Conservation (phyloP, 1,284 basidiomycete species). For the Singerocomus inundabilis region DNA sequence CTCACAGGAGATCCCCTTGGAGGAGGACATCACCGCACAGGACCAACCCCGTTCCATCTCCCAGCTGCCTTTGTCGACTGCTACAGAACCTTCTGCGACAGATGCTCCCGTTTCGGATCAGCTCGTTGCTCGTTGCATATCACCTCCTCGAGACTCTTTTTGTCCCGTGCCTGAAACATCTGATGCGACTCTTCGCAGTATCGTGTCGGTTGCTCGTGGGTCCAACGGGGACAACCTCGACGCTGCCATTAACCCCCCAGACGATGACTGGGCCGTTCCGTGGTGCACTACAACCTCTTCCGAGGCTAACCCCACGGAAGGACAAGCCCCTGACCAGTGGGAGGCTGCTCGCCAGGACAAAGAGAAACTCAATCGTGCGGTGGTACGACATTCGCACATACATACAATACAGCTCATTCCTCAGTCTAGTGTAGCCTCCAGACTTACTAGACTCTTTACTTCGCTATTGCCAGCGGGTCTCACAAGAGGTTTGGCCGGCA, state of each 20-base stretch:
- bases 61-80: background rate
- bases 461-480: slow-evolving; percentile 48
- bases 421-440: slow-evolving; percentile 52
- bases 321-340: slow-evolving; percentile 57
- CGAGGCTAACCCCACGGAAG: slow-evolving; percentile 16
- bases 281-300: slow-evolving; percentile 31
- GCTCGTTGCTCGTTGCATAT: background rate
- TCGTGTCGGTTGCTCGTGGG: background rate
- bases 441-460: slow-evolving; percentile 60
- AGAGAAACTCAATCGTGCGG: slow-evolving; percentile 54
- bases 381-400: slow-evolving; percentile 43
- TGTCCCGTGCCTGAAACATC: background rate
- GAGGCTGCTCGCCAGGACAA: slow-evolving; percentile 59
- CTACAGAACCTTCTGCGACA: background rate
- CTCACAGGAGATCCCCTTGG: background rate
- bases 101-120: slow-evolving; percentile 2
- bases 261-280: slow-evolving; percentile 50
- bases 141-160: background rate
- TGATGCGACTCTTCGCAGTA: background rate
- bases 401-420: slow-evolving; percentile 20
- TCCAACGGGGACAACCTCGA: slow-evolving; percentile 17
- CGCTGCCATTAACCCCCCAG: slow-evolving; percentile 24
- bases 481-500: slow-evolving; percentile 49
- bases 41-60: background rate
- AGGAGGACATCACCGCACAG: background rate